phyloP scores from a whole-genome alignment of 139 green algal genomes.

The Monoraphidium neglectum region DNA sequence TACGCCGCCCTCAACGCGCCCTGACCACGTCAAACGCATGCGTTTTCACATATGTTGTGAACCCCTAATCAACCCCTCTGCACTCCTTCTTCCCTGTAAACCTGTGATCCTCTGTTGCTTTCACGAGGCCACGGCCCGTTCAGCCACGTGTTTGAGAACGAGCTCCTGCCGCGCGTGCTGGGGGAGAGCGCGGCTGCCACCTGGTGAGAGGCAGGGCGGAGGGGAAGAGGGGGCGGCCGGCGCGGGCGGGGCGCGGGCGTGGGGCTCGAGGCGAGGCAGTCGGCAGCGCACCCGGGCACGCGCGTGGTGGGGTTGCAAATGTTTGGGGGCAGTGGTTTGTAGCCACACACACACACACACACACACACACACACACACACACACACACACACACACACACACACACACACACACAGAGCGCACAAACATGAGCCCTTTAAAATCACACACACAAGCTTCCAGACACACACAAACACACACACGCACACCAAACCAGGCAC shows the following conservation, averaged over 20 bases:
- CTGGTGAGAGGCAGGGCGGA: background rate
- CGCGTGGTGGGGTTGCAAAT: background rate
- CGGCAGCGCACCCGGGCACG: background rate
- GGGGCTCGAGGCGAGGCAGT: background rate
- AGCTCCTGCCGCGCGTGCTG: constrained; percentile 56
- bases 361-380: background rate
- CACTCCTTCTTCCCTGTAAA: too few species aligned
- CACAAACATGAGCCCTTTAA: background rate
- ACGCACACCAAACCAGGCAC: constrained; percentile 3
- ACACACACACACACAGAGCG: background rate
- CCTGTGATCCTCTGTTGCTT: too few species aligned
- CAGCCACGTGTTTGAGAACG: constrained; percentile 85
- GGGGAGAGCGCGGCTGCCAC: background rate
- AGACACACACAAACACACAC: background rate
- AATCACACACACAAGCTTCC: background rate
- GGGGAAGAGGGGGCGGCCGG: too few species aligned
- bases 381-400: background rate
- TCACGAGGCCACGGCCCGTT: constrained; percentile 87
- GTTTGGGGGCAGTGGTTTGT: background rate
- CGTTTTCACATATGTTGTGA: too few species aligned
- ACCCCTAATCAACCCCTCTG: too few species aligned
- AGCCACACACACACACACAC: too few species aligned
- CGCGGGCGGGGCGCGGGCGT: too few species aligned
- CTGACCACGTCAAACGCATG: too few species aligned
- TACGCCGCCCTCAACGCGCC: too few species aligned